Conservation (phyloP, 2,329 filamentous ascomycete species). For the Fusarium succisae region DNA sequence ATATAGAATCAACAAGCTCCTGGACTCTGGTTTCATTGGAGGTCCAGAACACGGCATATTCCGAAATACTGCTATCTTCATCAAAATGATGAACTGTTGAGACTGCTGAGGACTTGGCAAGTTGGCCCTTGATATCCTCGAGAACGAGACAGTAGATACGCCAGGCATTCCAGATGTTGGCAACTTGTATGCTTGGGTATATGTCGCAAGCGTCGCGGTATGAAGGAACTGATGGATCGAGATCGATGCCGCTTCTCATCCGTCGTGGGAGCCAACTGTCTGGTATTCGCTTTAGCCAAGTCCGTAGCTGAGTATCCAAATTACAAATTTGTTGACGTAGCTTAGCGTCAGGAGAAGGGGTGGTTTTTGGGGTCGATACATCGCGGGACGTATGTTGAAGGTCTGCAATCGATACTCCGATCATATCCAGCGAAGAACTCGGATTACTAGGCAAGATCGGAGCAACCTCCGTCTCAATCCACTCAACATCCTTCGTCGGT, state of each 20-base stretch:
- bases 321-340: not conserved
- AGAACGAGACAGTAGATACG: slow-evolving; percentile 17
- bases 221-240: fast-evolving
- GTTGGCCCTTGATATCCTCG: not conserved
- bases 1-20: slow-evolving; percentile 9
- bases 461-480: slow-evolving; percentile 2
- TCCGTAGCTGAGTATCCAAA: slow-evolving; percentile 2
- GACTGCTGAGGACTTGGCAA: fast-evolving
- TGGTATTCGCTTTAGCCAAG: slow-evolving; percentile 2
- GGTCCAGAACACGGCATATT: not conserved
- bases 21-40: not conserved
- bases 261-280: not conserved
- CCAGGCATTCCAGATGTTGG: slow-evolving; percentile 32
- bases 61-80: fast-evolving
- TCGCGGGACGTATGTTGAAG: not conserved
- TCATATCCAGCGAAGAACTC: slow-evolving; percentile 21
- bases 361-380: fast-evolving
- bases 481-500: not conserved
- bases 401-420: not conserved
- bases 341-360: fast-evolving
- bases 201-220: not conserved
- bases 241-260: not conserved
- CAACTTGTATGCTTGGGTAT: slow-evolving; percentile 26
- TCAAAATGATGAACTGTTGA: fast-evolving
- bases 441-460: slow-evolving; percentile 1